Percentiles rank a stretch among this genome's conserved stretches.
Evolutionary conservation across 2,329 filamentous ascomycete species (phyloP).

Genomic region (Aspergillus hortae): DNA sequence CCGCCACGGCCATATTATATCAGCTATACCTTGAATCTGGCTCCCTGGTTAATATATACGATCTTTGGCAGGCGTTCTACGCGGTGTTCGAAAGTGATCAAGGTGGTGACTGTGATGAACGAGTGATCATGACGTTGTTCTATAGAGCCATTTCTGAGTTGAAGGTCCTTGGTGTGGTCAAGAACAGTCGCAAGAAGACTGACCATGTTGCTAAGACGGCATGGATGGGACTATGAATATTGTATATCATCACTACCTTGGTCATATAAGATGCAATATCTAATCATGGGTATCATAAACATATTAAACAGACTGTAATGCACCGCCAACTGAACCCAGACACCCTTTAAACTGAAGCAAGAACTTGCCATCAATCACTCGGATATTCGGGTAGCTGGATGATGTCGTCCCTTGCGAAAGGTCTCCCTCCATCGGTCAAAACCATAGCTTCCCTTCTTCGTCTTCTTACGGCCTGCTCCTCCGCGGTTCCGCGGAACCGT

Average conservation of each 20-base stretch:
- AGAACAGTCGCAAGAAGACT: constrained; percentile 82
- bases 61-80: constrained; percentile 60
- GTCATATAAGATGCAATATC: constrained; percentile 5
- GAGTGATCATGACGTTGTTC: constrained; percentile 64
- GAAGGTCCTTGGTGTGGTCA: constrained; percentile 80
- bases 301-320: constrained; percentile 12
- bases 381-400: constrained; percentile 56
- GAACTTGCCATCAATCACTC: constrained; percentile 21
- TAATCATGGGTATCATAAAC: constrained; percentile 30
- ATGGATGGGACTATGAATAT: constrained; percentile 62
- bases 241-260: constrained; percentile 5
- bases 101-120: constrained; percentile 27
- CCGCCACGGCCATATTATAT: constrained; percentile 58
- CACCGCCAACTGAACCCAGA: background rate
- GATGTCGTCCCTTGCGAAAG: constrained; percentile 71
- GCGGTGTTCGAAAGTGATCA: constrained; percentile 46
- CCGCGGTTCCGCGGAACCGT: constrained; percentile 29
- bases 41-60: constrained; percentile 57
- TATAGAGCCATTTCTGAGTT: constrained; percentile 83
- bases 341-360: constrained; percentile 4
- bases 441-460: constrained; percentile 86
- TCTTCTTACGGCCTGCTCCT: constrained; percentile 68
- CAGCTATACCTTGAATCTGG: constrained; percentile 63
- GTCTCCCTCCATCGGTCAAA: constrained; percentile 76
- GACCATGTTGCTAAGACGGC: constrained; percentile 85